Percentiles rank a stretch among this genome's conserved stretches.
Evolutionary conservation across 495 filamentous ascomycete genomes (phyloP).

Genomic region (Penicilliopsis zonata): DNA sequence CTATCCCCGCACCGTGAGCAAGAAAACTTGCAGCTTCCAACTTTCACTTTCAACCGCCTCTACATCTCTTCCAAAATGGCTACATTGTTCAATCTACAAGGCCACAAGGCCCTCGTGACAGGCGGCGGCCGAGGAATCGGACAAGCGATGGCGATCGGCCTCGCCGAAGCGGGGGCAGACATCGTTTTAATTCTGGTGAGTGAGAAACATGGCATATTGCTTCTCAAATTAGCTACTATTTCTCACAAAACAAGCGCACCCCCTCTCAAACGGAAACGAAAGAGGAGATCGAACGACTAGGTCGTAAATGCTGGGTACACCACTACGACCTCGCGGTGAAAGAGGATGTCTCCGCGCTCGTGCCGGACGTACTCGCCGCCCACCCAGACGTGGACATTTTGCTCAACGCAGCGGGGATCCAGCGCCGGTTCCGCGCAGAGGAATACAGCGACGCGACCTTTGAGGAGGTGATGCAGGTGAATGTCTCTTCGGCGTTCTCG

Average conservation of each 20-base stretch:
- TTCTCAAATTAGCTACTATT: not conserved
- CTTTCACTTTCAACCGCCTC: too few relatives aligned
- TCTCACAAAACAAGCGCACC: conserved; percentile 26
- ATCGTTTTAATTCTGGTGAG: conserved; percentile 50
- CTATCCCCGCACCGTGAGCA: too few relatives aligned
- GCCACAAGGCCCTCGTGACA: conserved; percentile 68
- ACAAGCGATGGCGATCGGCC: conserved; percentile 57
- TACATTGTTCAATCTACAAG: too few relatives aligned
- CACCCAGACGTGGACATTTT: conserved; percentile 55
- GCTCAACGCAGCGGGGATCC: conserved; percentile 78
- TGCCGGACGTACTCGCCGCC: conserved; percentile 48
- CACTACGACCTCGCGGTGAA: conserved; percentile 56
- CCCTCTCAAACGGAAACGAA: conserved; percentile 49
- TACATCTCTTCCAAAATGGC: too few relatives aligned
- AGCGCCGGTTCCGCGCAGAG: conserved; percentile 59
- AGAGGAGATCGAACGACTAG: conserved; percentile 46
- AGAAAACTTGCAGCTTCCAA: too few relatives aligned
- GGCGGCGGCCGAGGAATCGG: conserved; percentile 77
- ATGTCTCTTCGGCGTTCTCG: conserved; percentile 60
- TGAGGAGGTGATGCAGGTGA: conserved; percentile 71
- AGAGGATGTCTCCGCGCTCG: conserved; percentile 41
- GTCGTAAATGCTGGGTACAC: conserved; percentile 57
- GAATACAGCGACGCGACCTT: conserved; percentile 64
- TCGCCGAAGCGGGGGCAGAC: conserved; percentile 80
- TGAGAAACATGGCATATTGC: not conserved